Evolutionary conservation across 306 rosid genomes (phyloP).

Genomic region (Quercus engelmannii): DNA sequence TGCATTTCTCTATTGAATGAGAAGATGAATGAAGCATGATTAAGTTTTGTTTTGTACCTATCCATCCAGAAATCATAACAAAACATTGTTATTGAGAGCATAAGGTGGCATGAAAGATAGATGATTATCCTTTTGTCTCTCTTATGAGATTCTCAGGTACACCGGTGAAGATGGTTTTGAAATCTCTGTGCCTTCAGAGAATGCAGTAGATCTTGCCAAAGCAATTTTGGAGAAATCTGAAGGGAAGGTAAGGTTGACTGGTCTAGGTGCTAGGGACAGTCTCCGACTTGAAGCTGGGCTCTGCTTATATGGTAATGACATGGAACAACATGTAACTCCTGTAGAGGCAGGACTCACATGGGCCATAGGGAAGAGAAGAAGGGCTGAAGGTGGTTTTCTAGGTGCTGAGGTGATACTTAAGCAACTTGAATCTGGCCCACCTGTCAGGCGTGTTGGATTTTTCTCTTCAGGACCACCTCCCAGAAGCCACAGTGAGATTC

Average conservation of each 20-base stretch:
- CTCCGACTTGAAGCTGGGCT: conserved; percentile 92
- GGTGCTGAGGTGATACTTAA: conserved; percentile 88
- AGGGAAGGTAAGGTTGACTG: conserved; percentile 87
- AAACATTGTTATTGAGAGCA: background rate
- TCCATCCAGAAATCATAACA: conserved; percentile 2
- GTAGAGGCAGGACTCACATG: conserved; percentile 98
- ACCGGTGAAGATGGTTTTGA: conserved; percentile 99
- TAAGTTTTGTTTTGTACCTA: background rate
- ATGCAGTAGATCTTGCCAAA: conserved; percentile 84
- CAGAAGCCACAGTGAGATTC: too few species aligned
- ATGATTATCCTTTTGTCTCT: background rate
- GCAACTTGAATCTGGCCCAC: conserved; percentile 75
- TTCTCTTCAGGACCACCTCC: too few species aligned
- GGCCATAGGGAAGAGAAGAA: conserved; percentile 95
- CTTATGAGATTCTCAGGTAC: conserved; percentile 57
- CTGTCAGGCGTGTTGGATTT: conserved; percentile 16
- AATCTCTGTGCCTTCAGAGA: conserved; percentile 91
- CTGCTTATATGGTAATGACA: conserved; percentile 90
- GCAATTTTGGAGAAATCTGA: conserved; percentile 93
- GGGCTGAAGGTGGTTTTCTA: conserved; percentile 97
- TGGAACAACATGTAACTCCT: conserved; percentile 92
- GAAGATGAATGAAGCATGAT: background rate
- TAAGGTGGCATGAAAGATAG: background rate
- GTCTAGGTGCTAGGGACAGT: conserved; percentile 96
- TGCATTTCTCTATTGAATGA: background rate